Base-by-base conservation (phyloP, 2,329 filamentous ascomycete species). In the Aspergillaceae sp. region DNA sequence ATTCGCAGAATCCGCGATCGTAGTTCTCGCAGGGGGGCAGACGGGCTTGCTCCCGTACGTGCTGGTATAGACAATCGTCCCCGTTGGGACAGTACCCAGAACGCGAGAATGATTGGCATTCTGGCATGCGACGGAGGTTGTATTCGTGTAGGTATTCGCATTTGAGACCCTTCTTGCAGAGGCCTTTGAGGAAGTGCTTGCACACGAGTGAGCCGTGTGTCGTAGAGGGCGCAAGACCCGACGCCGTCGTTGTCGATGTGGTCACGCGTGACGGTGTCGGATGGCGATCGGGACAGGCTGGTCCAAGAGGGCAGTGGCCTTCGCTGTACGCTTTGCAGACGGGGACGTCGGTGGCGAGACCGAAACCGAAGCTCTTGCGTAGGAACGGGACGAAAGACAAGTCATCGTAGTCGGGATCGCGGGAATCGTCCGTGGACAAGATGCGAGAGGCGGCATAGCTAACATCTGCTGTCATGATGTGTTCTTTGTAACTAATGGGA, bases 71-170 rank as follows among this genome's bases (percentile, higher is more conserved):
- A 62, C 92, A 98, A 70, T 98, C 92, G 67, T 97, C 91, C 55
- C 91, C 92, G 70, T 96, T 95, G 52, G 86, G 87, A 71, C 92
- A 98, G 66, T 94, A 96, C 46, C 88, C 88, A 63, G 92, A 94
- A 50, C 89, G 80, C 48, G 89, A 83, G 70, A 91, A 97, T 69
- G 95, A 94, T 62, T 94, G 94, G 72, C 92, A 98, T 72, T 97
- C 92, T 52, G 92, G 90, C 88, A 97, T 97, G 68, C 92, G 90
- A 53, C 92, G 83, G 56, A 98, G 79, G 71, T 98, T 97, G 75
- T 96, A 98, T 71, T 97, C 92, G 76, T 98, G 92, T 42, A 97
- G 76, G 61, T 97, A 98, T 73, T 98, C 92, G 81, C 92, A 98
- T 56, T 83, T 81, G 63, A 96, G 85, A 59, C 91, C 92, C 71